Base-by-base conservation (phyloP, 768 basidiomycete species). In the Brasilioporus rufonigricans region DNA sequence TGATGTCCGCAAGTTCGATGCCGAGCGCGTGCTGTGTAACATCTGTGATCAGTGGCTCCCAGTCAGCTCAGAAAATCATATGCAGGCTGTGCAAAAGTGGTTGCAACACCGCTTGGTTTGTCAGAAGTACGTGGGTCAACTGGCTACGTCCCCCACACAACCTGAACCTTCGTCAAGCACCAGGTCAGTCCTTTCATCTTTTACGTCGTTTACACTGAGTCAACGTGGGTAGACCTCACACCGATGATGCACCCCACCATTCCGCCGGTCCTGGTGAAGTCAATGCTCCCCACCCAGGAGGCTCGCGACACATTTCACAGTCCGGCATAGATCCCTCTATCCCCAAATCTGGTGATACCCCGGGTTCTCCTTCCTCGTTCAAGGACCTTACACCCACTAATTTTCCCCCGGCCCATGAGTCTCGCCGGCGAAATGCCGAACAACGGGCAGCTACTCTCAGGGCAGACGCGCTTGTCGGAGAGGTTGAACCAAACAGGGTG, bases 391-490 rank as follows among this genome's bases (percentile, higher is more conserved):
- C 73, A n/a, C 81, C 83, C 0, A 68, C 73, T 24, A 83, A 76
- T 64, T 86, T 80, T 57, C 74, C 80, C 31, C 79, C 82, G 9
- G 70, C 77, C 23, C 73, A 86, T 57, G 89, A 89, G 61, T 84
- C 86, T 16, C 81, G 88, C 23, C 74, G 87, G 26, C 80, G 86
- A 52, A 90, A 88, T 60, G 88, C 89, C 19, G 89, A 91, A 63
- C 87, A 91, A 69, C 83, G 89, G 29, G 87, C 85, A 0, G 86
- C 86, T 11, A 81, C 82, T 2, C 77, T 92, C 33, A 77, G 84
- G 7, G 80, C 83, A 2, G 90, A 92, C 68, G 63, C 72, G 0
- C 75, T 89, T 8, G 80, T 90, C 50, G 79, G 77, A 19, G 77
- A 82, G 52, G 89, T 91, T 32, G 88, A 91, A 62, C 84, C 87